phyloP scores from a whole-genome alignment of 139 green algal species.

The Tetraselmis chui region DNA sequence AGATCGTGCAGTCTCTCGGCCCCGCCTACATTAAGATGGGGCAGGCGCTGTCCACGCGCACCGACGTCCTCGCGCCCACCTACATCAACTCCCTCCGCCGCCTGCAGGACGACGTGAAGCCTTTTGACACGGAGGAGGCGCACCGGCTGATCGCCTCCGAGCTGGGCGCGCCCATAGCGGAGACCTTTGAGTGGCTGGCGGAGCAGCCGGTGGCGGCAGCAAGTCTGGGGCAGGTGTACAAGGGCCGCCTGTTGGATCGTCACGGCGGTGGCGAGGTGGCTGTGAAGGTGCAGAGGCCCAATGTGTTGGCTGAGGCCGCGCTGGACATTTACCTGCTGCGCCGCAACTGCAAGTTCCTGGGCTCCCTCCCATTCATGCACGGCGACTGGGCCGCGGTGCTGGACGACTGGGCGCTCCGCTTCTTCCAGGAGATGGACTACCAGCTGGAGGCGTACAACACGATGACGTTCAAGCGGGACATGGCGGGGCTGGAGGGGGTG shows the following conservation, averaged over 20 bases:
- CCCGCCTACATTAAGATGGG: slow-evolving; percentile 37
- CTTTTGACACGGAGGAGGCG: slow-evolving; percentile 43
- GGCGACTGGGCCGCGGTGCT: slow-evolving; percentile 60
- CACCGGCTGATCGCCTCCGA: slow-evolving; percentile 19
- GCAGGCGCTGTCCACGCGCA: slow-evolving; percentile 44
- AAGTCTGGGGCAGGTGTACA: slow-evolving; percentile 47
- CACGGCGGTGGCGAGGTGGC: slow-evolving; percentile 21
- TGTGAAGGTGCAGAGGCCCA: slow-evolving; percentile 41
- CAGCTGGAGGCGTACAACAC: slow-evolving; percentile 65
- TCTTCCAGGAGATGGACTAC: slow-evolving; percentile 90
- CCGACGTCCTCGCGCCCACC: slow-evolving; percentile 38
- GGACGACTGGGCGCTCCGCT: slow-evolving; percentile 79
- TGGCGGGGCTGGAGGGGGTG: slow-evolving; percentile 29
- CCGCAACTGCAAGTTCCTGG: background rate
- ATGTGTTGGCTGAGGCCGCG: slow-evolving; percentile 16
- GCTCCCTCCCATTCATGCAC: slow-evolving; percentile 8
- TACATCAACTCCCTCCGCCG: slow-evolving; percentile 30
- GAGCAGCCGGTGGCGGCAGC: slow-evolving; percentile 36
- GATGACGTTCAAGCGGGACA: slow-evolving; percentile 58
- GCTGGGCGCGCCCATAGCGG: background rate
- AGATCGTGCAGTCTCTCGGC: slow-evolving; percentile 35
- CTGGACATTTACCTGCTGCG: slow-evolving; percentile 36
- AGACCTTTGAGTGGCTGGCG: slow-evolving; percentile 11
- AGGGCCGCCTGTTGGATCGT: slow-evolving; percentile 1
- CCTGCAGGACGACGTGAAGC: slow-evolving; percentile 50